Evolutionary conservation across 1,139 yeast genomes (phyloP), one percentile per base, ranked within the genome.

Genomic region (Hansenula sp.): DNA sequence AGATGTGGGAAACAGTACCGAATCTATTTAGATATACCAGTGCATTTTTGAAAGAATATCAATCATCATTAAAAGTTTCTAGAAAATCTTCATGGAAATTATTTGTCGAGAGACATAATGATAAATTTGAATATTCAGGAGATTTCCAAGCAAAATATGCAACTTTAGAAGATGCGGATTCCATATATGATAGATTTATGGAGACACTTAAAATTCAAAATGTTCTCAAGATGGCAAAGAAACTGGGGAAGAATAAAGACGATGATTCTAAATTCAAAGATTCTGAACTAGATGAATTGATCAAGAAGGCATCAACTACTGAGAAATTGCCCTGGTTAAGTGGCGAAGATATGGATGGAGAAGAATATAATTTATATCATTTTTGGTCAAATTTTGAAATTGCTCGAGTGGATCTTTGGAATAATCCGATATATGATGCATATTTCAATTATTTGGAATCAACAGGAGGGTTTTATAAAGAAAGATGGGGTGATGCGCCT

Each of bases 401-500:
- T 55, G 96, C 96, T 3, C 67, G 87, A 42, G 76, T 88, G 3
- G 89, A 82, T 54, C 62, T 89, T 16, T 90, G 89, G 71, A 72
- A 75, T 32, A 78, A 86, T 19, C 73, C 77, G 12, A 62, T 71
- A 24, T 90, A 90, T 62, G 71, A 78, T 46, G 71, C 72, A 19
- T 89, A 83, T 59, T 87, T 85, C 60, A 65, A 80, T 32, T 78
- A 72, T 51, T 65, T 90, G 43, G 96, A 90, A 46, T 45, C 63
- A 12, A 71, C 81, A 12, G 89, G 91, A 10, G 97, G 97, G 0
- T 90, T 90, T 59, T 88, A 81, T 72, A 74, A 75, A 43, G 96
- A 90, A 61, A 68, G 96, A 58, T 90, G 96, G 96, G 97, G 97
- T 1, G 97, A 90, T 70, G 96, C 96, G 0, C 96, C 96, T 0